Base-by-base conservation (phyloP, 495 filamentous ascomycete species). In the Pseudotulostoma volvatum region DNA sequence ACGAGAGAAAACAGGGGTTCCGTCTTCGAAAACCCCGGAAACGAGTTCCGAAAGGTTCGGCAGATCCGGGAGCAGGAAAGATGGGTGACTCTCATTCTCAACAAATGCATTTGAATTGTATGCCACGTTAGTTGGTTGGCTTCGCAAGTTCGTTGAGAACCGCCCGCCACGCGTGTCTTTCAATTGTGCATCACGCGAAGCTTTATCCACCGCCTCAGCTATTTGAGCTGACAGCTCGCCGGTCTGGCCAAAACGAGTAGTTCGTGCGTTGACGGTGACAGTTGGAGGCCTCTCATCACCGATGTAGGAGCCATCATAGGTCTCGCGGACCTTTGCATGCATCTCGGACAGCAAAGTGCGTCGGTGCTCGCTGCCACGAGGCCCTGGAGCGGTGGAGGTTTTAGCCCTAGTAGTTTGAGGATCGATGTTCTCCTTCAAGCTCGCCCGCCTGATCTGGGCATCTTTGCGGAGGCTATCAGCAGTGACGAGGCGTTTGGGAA, bases 1-100 rank as follows among this genome's bases (percentile, higher is more conserved):
- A 13, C 64, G 64, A 8, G 69, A 61, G 53, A 74, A 77, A 7
- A 79, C 67, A 7, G 76, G 75, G 1, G 73, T 77, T 4, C 75
- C 74, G 45, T 79, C 73, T 45, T 77, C 61, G 45, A 75, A 78
- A 4, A 73, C 64, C 43, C 77, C 78, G 18, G 77, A 78, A 3
- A 84, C 70, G 13, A 84, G 64, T 42, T 84, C 79, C 9, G 77
- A 78, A 36, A 82, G 63, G 44, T 82, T 80, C 9, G 77, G 74
- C 33, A 80, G 59, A 34, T 79, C 71, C 7, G 77, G 77, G 18
- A 83, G 68, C 36, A 74, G 59, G 51, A 80, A 79, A 1, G 77
- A 80, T 32, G 74, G 67, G 32, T 66, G 63, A 3, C 63, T 68
- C 32, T 48, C 53, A 11, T 56, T 66, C 8, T 63, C 62, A 1